Evolutionary conservation across 495 filamentous ascomycete species (phyloP).

Genomic region (Pyrenula massariospora): DNA sequence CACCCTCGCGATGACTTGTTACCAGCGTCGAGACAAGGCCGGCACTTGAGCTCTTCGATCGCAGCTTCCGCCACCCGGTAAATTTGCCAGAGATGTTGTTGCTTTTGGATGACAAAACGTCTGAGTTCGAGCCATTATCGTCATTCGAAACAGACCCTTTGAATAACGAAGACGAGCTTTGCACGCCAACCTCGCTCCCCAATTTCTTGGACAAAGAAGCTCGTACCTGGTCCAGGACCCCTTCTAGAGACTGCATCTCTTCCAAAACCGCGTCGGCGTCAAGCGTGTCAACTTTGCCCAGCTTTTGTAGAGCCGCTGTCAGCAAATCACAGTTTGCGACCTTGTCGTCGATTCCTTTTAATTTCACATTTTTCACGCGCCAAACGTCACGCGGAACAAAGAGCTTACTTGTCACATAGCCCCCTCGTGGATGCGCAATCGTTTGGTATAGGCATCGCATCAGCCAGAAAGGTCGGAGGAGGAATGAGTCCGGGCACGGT

Average conservation of each 20-base stretch:
- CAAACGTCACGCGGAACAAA: constrained; percentile 90
- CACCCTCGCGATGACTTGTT: constrained; percentile 26
- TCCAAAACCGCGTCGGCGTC: constrained; percentile 87
- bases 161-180: constrained; percentile 54
- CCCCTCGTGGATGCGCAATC: constrained; percentile 78
- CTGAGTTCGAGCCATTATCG: constrained; percentile 23
- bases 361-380: constrained; percentile 85
- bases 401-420: constrained; percentile 79
- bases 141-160: constrained; percentile 40
- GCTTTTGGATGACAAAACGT: constrained; percentile 33
- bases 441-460: constrained; percentile 91
- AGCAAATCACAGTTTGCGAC: constrained; percentile 86
- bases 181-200: constrained; percentile 79
- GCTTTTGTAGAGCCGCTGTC: constrained; percentile 76
- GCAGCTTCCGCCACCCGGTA: constrained; percentile 69
- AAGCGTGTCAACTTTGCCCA: constrained; percentile 71
- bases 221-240: constrained; percentile 77
- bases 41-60: constrained; percentile 67
- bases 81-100: constrained; percentile 51
- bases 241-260: constrained; percentile 90
- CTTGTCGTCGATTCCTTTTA: constrained; percentile 87
- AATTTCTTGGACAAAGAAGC: constrained; percentile 66
- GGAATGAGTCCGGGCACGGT: constrained; percentile 76
- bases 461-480: constrained; percentile 90
- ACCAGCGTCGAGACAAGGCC: constrained; percentile 14